A percentile compares a stretch with the other conserved stretches of the same genome.
phyloP scores from a whole-genome alignment of 2,329 filamentous ascomycete species.

The Penicillium occitanis region DNA sequence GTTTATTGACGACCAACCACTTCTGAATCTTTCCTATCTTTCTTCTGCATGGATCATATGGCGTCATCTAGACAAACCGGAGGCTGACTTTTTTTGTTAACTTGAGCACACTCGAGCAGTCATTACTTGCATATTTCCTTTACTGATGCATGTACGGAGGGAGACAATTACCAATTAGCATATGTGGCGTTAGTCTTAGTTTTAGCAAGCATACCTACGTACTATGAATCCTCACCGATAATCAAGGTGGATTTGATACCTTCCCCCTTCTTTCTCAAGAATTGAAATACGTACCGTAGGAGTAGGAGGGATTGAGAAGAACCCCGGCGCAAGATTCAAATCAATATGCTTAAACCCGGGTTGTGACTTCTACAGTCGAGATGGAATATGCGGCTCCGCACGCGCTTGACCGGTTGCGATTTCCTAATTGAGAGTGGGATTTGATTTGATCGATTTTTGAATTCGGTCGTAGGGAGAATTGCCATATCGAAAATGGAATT shows the following conservation, averaged over 20 bases:
- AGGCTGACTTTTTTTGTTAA: neutral
- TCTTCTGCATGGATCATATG: slow-evolving; percentile 13
- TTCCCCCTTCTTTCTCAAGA: neutral
- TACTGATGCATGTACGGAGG: slow-evolving; percentile 1
- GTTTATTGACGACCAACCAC: neutral
- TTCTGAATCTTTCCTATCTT: neutral
- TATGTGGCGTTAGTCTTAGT: slow-evolving; percentile 7
- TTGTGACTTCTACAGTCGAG: neutral
- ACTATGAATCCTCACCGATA: neutral
- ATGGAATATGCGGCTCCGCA: neutral
- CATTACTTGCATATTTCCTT: slow-evolving; percentile 6
- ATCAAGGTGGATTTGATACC: neutral
- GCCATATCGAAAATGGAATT: too few species aligned
- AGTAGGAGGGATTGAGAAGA: too few species aligned
- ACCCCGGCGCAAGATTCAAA: too few species aligned
- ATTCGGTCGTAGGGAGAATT: neutral
- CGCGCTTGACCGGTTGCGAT: neutral
- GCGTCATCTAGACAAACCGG: slow-evolving; percentile 15
- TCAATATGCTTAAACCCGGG: too few species aligned
- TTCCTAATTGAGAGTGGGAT: neutral
- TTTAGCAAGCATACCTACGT: neutral
- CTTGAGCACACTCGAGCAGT: slow-evolving; percentile 11
- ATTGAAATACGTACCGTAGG: neutral
- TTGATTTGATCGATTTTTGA: neutral
- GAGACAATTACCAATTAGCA: slow-evolving; percentile 15